Evolutionary conservation across 805 yeast genomes (phyloP).

Genomic region (Barnettozyma wickerhamii): DNA sequence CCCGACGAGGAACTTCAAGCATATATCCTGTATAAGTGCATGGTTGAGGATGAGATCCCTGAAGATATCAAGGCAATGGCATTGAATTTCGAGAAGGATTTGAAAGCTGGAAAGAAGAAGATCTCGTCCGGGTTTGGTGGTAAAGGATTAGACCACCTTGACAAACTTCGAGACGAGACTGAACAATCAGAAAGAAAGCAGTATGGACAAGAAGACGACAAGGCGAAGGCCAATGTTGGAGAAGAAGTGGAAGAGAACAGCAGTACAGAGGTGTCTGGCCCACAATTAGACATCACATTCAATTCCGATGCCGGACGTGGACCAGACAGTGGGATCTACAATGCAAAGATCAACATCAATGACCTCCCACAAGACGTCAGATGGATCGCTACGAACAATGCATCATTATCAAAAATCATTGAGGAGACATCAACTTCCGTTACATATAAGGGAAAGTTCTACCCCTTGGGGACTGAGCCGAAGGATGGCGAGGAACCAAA

Average conservation of each 20-base stretch:
- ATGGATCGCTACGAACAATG: slow-evolving; percentile 71
- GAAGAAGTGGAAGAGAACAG: slow-evolving; percentile 24
- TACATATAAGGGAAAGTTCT: slow-evolving; percentile 76
- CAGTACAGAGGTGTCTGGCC: slow-evolving; percentile 16
- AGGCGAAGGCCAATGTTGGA: slow-evolving; percentile 9
- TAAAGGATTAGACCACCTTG: slow-evolving; percentile 78
- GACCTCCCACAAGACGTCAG: slow-evolving; percentile 80
- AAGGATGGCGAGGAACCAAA: slow-evolving; percentile 63
- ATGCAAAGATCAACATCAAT: slow-evolving; percentile 70
- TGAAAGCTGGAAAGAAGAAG: slow-evolving; percentile 62
- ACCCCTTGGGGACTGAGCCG: slow-evolving; percentile 56
- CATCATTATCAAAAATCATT: slow-evolving; percentile 55
- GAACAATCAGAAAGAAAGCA: slow-evolving; percentile 46
- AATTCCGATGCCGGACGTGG: slow-evolving; percentile 51
- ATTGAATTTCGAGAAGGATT: slow-evolving; percentile 49
- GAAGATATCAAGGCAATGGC: slow-evolving; percentile 47
- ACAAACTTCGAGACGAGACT: slow-evolving; percentile 51
- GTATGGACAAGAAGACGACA: slow-evolving; percentile 38
- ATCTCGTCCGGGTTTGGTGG: slow-evolving; percentile 87
- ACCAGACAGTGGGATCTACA: slow-evolving; percentile 52
- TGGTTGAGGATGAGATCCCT: slow-evolving; percentile 53
- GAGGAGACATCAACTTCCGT: slow-evolving; percentile 73
- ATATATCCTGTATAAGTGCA: slow-evolving; percentile 42
- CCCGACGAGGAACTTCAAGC: slow-evolving; percentile 65
- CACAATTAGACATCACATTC: slow-evolving; percentile 39